These are phyloP conservation scores for Hemisphaericaspora subhashii DNA, from an alignment of 1,139 yeast species.

Conservation along the genomic window DNA sequence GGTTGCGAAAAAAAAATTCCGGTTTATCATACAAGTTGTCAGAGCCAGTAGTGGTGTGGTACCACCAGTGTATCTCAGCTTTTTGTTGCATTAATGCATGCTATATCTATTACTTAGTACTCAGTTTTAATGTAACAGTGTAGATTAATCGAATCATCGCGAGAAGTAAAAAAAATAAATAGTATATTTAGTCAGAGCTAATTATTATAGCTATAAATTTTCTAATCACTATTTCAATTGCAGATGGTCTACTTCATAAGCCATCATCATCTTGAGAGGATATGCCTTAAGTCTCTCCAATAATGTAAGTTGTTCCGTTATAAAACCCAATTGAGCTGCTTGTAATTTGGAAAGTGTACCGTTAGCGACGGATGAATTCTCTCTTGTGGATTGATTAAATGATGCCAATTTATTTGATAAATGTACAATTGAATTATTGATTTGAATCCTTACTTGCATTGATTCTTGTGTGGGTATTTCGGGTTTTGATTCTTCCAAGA, in stretches of 20 bases:
- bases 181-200: background rate
- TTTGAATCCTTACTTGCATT: conserved; percentile 14
- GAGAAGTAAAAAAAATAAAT: background rate
- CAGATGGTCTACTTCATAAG: conserved; percentile 2
- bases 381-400: conserved; percentile 11
- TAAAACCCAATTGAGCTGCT: conserved; percentile 28
- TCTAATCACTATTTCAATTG: conserved; percentile 1
- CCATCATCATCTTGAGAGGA: conserved; percentile 15
- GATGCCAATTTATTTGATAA: conserved; percentile 24
- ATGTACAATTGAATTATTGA: conserved; percentile 27
- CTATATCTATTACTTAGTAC: no score
- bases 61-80: no score
- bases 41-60: no score
- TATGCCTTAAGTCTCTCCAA: conserved; percentile 25
- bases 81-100: no score
- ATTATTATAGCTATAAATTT: background rate
- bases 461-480: conserved; percentile 9
- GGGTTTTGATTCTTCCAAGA: conserved; percentile 13
- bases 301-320: conserved; percentile 29
- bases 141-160: no score
- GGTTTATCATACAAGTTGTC: no score
- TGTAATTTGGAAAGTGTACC: conserved; percentile 17
- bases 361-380: conserved; percentile 9
- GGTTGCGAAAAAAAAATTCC: no score
- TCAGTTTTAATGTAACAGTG: no score